Evolutionary conservation across 73 alveolate species (phyloP).

Genomic region (Tetrahymena elliotti): DNA sequence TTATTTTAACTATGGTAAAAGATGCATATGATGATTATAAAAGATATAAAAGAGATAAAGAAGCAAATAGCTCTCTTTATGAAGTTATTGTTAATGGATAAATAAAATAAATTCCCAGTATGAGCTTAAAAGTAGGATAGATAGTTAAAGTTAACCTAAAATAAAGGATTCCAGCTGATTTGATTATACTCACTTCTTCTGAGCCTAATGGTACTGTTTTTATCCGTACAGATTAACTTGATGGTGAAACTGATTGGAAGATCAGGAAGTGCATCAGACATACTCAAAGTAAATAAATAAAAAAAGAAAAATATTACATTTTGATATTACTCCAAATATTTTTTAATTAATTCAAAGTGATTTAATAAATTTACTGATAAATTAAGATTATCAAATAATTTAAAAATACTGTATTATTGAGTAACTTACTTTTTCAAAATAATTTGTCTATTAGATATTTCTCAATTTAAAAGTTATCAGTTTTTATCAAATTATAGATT

Average conservation of each 20-base stretch:
- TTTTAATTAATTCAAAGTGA: too few relatives aligned
- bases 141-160: constrained; percentile 61
- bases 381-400: neutral
- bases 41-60: constrained; percentile 52
- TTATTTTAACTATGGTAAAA: constrained; percentile 59
- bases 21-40: constrained; percentile 72
- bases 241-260: constrained; percentile 99
- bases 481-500: neutral
- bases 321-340: neutral
- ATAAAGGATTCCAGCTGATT: constrained; percentile 88
- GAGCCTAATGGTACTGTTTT: constrained; percentile 21
- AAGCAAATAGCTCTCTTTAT: constrained; percentile 42
- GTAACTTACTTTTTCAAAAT: neutral
- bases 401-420: neutral
- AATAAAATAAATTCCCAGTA: constrained; percentile 30
- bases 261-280: constrained; percentile 62
- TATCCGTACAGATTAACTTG: constrained; percentile 76
- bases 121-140: constrained; percentile 57
- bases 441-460: neutral
- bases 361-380: neutral
- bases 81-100: constrained; percentile 35
- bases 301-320: neutral
- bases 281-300: constrained; percentile 23
- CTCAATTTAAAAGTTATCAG: neutral
- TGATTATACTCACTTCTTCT: constrained; percentile 27